Evolutionary conservation across 495 filamentous ascomycete genomes (phyloP), one percentile per base, ranked within the genome.

Genomic region (Diplogelasinospora grovesii): DNA sequence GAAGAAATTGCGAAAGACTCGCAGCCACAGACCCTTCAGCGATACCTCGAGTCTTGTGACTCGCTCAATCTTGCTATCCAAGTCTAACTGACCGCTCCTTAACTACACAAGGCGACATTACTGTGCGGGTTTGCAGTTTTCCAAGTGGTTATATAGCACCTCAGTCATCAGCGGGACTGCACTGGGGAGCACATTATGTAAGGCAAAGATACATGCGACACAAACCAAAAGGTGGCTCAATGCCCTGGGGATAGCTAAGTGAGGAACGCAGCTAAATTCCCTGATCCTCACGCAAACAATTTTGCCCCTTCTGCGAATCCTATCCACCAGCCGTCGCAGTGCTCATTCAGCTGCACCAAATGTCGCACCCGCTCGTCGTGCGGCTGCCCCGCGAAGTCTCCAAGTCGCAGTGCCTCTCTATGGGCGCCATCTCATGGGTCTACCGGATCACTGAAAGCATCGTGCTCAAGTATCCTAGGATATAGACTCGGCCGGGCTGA

Each of bases 21-120:
- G 31, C 35, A 42, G 36, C 56, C 49, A 39, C 43, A 48, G 36
- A 35, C 49, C 22, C 53, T 62, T 18, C 22, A 28, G 36, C 43
- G 47, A n/a, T 63, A 61, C 48, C 50, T 61, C 43, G 48, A 63
- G 20, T 27, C 46, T 24, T 63, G 57, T 36, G 57, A 60, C 46
- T 39, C 46, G 18, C 52, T 63, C 33, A 43, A 36, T 34, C 53
- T 57, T 45, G 45, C 55, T 25, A 52, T 61, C 41, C 16, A 48
- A 33, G 57, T 63, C n/a, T 57, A 2, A 61, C 57, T 25, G 49
- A 59, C 32, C 39, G 36, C 14, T 50, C 54, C 34, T 41, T 51
- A 32, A 64, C 56, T 8, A 63, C 54, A 19, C 46, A 56, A 41
- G 55, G 59, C 39, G 36, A 53, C 25, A 55, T 45, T 8, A 59